Base-by-base conservation (phyloP, 352 stramenopile genomes). In the Saprolegnia parasitica region DNA sequence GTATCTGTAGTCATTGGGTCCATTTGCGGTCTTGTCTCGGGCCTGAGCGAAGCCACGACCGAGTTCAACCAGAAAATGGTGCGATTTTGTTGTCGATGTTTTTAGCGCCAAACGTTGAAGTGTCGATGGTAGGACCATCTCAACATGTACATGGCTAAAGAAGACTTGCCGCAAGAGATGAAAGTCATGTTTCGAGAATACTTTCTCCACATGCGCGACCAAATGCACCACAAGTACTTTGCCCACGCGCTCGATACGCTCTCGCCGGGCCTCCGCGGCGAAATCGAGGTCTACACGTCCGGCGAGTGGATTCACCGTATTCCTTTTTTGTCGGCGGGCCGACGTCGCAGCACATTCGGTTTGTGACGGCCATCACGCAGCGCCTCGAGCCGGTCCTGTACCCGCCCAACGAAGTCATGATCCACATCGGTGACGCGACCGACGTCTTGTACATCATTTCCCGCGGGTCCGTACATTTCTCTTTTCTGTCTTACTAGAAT, bases 191-290 rank as follows among this genome's bases (percentile, higher is more conserved):
- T 65, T 11, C 52, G 66, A 15, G 40, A 65, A 21, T 72, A 72
- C 40, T 66, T 72, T 47, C 4, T 65, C 1, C 52, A 66, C 35
- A 72, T 40, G 39, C 21, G 61, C 16, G 54, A 58, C 46, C 46
- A 67, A n/a, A 67, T 72, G 54, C 61, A 65, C 66, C 54, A 66
- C 21, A 58, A 66, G 18, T 72, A 72, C 52, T 72, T 67, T 72
- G 46, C 54, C 26, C 37, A 54, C 20, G 54, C 58, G 13, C 66
- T 72, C 29, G 55, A 66, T 29, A 72, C 54, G 42, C 66, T 72
- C 21, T 72, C 66, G 29, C 66, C 66, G 13, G 66, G 56, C 13
- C 66, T 72, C 42, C 42, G 60, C 4, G 66, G 66, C 47, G 21
- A 56, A 20, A 47, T 72, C 20, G 66, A 40, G 9, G 54, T 67